Evolutionary conservation across 768 basidiomycete genomes (phyloP), one percentile per base, ranked within the genome.

Genomic region (Mycena metata): DNA sequence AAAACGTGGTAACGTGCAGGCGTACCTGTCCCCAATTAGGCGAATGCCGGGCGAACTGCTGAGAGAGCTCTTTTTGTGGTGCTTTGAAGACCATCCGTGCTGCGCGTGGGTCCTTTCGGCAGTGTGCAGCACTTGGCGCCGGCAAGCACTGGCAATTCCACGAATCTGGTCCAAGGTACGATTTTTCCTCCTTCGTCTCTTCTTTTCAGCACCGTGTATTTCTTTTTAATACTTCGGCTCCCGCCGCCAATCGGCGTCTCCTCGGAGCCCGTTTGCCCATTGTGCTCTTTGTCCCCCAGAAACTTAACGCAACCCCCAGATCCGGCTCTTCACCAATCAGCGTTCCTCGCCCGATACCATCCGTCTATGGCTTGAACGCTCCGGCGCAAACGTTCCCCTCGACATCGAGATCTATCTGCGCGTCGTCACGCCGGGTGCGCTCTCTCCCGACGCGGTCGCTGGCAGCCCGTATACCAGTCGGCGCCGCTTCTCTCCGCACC

Each of bases 361-460:
- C 55, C 90, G 93, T 10, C 84, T 95, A 13, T 95, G 93, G 93
- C 84, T 95, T 0, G 92, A 94, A 76, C 89, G 93, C 30, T 91
- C 93, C 15, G 93, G 93, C 19, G 81, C 83, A 58, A 84, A 79
- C 6, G 88, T 90, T 8, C 90, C 93, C 8, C 84, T 95, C 11
- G 93, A 94, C 76, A 92, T 95, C 66, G 92, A 94, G 76, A 93
- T 95, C 52, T 90, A 89, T 76, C 81, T 95, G 43, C 89, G 88
- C 41, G 86, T 90, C 30, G 79, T 30, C 30, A 30, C 30, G 3
- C 30, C 30, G 3, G 30, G 30, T 6, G 30, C 30, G 30, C 30
- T 30, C 3, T 30, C 30, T 6, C 30, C 30, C 30, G 30, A 30
- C 30, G 30, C 30, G 30, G 30, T 3, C 6, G 30, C 30, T 3